A percentile compares a stretch with the other conserved stretches of the same genome.
Conservation (phyloP, 306 rosid genomes). For the Begonia loranthoides region DNA sequence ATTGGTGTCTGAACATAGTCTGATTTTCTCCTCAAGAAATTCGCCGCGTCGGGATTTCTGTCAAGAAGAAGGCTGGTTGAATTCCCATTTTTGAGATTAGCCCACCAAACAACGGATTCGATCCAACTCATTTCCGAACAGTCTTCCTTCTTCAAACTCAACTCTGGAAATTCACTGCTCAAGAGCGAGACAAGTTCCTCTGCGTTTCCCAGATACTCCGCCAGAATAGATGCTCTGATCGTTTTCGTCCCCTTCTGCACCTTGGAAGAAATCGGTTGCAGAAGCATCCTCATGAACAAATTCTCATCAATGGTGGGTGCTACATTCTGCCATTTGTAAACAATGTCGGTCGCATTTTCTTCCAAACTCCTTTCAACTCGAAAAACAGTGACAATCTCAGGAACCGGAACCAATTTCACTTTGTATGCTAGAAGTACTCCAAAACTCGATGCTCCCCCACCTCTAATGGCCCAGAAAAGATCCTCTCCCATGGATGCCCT, state of each 20-base stretch:
- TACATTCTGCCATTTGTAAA: neutral
- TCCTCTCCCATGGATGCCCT: neutral
- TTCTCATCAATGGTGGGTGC: neutral
- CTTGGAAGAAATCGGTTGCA: neutral
- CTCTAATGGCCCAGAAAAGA: neutral
- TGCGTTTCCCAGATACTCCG: neutral
- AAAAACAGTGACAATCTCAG: neutral
- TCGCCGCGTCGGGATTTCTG: neutral
- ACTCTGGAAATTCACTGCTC: neutral
- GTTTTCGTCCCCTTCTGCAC: neutral
- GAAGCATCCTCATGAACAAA: neutral
- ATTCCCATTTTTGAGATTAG: neutral
- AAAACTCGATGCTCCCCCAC: neutral
- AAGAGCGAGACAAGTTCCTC: neutral
- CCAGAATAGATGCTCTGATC: neutral
- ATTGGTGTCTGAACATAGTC: neutral
- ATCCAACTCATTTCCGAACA: neutral
- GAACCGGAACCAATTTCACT: neutral
- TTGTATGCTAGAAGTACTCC: neutral
- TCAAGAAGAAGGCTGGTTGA: neutral
- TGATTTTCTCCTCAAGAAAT: neutral
- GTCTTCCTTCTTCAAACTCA: conserved; percentile 1
- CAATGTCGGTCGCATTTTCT: neutral
- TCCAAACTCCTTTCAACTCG: neutral
- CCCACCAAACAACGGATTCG: neutral